These are phyloP conservation scores for Aspergillus thermomutatus DNA, from an alignment of 2,329 filamentous ascomycete genomes.

Conservation along the genomic window DNA sequence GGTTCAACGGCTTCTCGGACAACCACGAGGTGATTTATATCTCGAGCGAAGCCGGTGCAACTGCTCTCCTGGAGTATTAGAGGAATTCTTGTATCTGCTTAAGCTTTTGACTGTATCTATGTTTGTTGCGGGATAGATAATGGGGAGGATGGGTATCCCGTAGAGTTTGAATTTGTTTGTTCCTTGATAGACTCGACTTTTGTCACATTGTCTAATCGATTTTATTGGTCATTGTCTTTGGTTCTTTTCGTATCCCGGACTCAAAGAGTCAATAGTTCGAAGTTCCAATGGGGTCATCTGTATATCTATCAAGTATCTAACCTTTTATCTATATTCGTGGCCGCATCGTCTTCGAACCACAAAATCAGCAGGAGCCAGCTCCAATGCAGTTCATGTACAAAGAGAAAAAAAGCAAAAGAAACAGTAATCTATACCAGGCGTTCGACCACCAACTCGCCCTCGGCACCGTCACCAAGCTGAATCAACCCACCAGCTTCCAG, in stretches of 20 bases:
- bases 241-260: background rate
- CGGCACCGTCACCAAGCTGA: conserved; percentile 17
- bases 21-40: conserved; percentile 91
- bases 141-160: background rate
- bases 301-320: background rate
- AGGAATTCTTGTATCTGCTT: background rate
- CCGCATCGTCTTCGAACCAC: background rate
- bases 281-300: background rate
- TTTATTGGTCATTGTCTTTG: background rate
- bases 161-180: conserved; percentile 4
- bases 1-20: conserved; percentile 96
- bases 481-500: conserved; percentile 41
- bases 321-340: background rate
- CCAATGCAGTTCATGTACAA: conserved; percentile 3
- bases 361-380: conserved; percentile 14
- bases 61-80: conserved; percentile 61
- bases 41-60: conserved; percentile 85
- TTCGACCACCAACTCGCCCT: conserved; percentile 33
- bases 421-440: conserved; percentile 26
- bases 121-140: conserved; percentile 5
- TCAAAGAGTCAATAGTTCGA: no score
- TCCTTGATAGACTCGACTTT: conserved; percentile 3
- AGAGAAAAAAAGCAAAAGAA: conserved; percentile 4
- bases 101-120: background rate
- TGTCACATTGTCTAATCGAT: background rate